Base-by-base conservation (phyloP, 179 eudicot genomes). In the Patellifolia procumbens region DNA sequence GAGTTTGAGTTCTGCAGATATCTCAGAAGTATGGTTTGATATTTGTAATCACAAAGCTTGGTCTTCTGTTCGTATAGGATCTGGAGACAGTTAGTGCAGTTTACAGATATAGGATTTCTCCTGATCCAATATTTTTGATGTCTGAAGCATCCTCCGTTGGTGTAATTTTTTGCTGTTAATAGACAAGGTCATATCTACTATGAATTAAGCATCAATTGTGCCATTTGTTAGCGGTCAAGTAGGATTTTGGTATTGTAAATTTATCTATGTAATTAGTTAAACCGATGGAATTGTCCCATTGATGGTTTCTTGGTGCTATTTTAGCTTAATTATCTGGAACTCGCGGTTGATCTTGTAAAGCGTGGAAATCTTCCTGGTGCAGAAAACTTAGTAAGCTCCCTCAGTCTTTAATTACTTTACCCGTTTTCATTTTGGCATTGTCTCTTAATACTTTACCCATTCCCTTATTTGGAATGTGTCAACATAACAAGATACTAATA, bases 171-270 rank as follows among this genome's bases (percentile, higher is more conserved):
- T 86, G 96, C 98, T 26, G 73, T 94, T 73, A 94, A 92, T 66
- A 87, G 97, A 82, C 85, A 96, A 37, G 98, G 98, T 34, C 98
- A 94, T 92, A 78, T 97, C 98, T 13, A 94, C 96, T 70, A 91
- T 94, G 16, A 94, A 94, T 79, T 96, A 94, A 83, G 78, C 96
- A 26, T 88, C 97, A 22, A 92, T 94, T 56, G 86, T 94, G 58
- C 92, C 97, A 62, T 94, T 94, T 74, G 89, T 94, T 79, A 94
- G 98, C 72, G 96, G 97, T 68, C 97, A 94, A 81, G 98, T 92
- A 78, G 8, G 79, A 20, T 8, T 29, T 62, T 55, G 28, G 24
- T 65, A 52, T 3, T 35, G 6, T 39, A 19, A 24, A 9, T 19
- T 70, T 49, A 15, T 37, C 42, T 2, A 64, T 43, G 24, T 61